phyloP scores from a whole-genome alignment of 257 asterid genomes.

The Gentiana macrophylla region DNA sequence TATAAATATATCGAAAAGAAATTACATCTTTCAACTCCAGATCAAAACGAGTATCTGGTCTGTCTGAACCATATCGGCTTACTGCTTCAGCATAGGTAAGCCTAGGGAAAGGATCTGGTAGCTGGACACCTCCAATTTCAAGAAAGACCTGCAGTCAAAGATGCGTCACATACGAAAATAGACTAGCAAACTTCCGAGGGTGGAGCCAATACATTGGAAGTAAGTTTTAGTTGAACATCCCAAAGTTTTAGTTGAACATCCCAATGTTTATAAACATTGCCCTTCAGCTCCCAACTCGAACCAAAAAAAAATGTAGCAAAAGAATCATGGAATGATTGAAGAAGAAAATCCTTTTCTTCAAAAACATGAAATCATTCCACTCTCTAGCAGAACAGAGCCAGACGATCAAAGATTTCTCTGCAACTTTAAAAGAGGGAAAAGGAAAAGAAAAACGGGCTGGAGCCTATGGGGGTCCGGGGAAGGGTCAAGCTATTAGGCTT shows the following conservation, averaged over 20 bases:
- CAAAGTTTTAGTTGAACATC: not conserved
- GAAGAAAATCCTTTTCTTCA: no score
- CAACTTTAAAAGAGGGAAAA: no score
- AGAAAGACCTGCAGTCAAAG: constrained; percentile 57
- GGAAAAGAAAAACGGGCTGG: no score
- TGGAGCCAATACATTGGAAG: no score
- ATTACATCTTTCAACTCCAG: constrained; percentile 73
- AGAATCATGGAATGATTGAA: no score
- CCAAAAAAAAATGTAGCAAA: no score
- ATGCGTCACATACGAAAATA: constrained; percentile 3
- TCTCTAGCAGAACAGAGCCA: no score
- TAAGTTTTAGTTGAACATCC: not conserved
- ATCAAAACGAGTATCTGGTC: constrained; percentile 83
- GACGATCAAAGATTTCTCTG: no score
- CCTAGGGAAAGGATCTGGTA: constrained; percentile 90
- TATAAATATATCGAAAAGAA: not conserved
- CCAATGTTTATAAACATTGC: not conserved
- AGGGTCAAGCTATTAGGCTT: no score
- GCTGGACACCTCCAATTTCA: constrained; percentile 73
- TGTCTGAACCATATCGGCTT: constrained; percentile 86
- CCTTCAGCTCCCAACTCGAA: not conserved
- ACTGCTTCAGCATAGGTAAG: constrained; percentile 87
- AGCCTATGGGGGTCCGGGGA: no score
- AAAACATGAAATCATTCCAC: no score
- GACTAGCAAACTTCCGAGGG: not conserved